phyloP scores from a whole-genome alignment of 352 stramenopile species.

The Halophytophthora polymorphica region DNA sequence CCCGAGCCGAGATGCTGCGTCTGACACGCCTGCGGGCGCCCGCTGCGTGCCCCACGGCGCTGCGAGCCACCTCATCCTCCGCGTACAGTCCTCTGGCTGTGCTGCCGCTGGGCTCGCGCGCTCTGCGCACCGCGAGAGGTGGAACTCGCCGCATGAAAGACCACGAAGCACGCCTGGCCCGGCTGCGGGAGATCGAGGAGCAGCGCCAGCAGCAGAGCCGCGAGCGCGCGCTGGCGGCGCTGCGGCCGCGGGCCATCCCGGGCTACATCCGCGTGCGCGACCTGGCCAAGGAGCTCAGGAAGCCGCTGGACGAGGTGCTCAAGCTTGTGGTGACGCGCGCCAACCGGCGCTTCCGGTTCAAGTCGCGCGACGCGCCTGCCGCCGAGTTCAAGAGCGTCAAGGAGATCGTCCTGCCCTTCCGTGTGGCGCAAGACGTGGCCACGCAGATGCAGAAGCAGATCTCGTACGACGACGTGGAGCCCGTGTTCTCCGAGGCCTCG shows the following conservation, averaged over 20 bases:
- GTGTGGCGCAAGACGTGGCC: conserved; percentile 54
- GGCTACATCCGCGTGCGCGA: conserved; percentile 72
- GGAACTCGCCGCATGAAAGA: conserved; percentile 23
- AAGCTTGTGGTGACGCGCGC: conserved; percentile 51
- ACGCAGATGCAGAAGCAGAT: conserved; percentile 35
- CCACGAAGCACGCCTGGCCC: conserved; percentile 16
- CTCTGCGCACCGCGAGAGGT: conserved; percentile 27
- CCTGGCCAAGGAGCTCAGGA: conserved; percentile 65
- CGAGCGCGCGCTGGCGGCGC: conserved; percentile 19
- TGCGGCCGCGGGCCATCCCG: conserved; percentile 19
- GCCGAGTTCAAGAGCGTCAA: conserved; percentile 80
- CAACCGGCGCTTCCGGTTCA: conserved; percentile 54
- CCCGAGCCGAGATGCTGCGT: conserved; percentile 9
- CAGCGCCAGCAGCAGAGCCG: conserved; percentile 13
- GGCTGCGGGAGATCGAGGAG: conserved; percentile 8
- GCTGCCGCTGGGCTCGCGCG: conserved; percentile 7
- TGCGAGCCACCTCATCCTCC: conserved; percentile 4
- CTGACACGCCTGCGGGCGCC: conserved; percentile 7
- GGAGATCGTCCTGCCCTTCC: conserved; percentile 68
- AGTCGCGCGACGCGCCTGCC: conserved; percentile 30
- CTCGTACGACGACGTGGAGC: conserved; percentile 65
- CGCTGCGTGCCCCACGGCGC: background rate
- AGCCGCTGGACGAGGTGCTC: conserved; percentile 69
- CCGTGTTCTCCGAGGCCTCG: conserved; percentile 25
- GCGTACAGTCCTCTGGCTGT: background rate